Conservation (phyloP, 2,329 filamentous ascomycete species). For the Claviceps maximensis region DNA sequence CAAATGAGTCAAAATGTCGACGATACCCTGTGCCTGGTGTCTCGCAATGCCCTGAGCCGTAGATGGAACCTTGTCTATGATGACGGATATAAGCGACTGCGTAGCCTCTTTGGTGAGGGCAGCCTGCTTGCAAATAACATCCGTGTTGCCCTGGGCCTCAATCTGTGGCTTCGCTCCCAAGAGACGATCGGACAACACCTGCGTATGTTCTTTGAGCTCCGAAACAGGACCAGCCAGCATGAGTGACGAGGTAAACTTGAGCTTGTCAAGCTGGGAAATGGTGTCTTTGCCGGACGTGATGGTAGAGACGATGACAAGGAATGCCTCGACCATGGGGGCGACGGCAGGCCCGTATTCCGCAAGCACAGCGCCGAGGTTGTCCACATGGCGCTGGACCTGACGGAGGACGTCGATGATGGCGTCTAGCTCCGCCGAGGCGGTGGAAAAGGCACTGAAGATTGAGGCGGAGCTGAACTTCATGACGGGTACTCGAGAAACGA, state of each 20-base stretch:
- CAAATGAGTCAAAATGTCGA: background rate
- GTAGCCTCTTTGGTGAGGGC: background rate
- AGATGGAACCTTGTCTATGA: background rate
- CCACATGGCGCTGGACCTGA: background rate
- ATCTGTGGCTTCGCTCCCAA: background rate
- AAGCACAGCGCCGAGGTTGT: background rate
- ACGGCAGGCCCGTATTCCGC: background rate
- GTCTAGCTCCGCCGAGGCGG: background rate
- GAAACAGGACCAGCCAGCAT: background rate
- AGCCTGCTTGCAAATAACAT: background rate
- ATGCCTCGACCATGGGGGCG: background rate
- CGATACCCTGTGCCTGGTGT: background rate
- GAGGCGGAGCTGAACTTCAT: background rate
- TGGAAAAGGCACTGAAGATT: background rate
- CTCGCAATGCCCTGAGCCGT: background rate
- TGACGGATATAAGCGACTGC: background rate
- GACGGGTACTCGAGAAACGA: background rate
- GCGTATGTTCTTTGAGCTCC: background rate
- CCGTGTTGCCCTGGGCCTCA: background rate
- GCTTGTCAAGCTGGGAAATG: background rate
- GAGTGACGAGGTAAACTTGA: background rate
- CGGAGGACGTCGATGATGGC: background rate
- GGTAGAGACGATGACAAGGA: background rate
- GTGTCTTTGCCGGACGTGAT: background rate
- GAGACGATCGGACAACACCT: background rate